Evolutionary conservation across 2,329 filamentous ascomycete genomes (phyloP), one percentile per base, ranked within the genome.

Genomic region (Achaetomium macrosporum): DNA sequence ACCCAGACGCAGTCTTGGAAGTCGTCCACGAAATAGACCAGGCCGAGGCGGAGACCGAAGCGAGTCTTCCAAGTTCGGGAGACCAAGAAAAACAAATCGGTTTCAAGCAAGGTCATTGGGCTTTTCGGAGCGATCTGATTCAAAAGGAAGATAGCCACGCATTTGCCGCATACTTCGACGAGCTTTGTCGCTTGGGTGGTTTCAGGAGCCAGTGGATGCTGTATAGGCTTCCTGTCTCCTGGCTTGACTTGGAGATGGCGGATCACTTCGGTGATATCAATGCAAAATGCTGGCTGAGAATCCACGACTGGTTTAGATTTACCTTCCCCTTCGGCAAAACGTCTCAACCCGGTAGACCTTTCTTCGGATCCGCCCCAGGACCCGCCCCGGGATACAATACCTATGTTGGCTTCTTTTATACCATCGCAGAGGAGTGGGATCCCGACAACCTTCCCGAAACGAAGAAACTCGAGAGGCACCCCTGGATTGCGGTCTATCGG

Each of bases 401-500:
- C 1, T 73, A 69, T 55, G 51, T 68, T 1, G 77, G 74, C 0
- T 60, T 82, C 6, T 82, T 81, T 59, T 79, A 78, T 58, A 79
- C 76, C 0, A 65, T 71, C 15, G 68, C 71, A 8, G 69, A 66
- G 12, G 61, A 65, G 1, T 73, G 70, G 69, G 64, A 71, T 39
- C 54, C 62, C 1, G 45, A 49, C 0, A 58, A 46, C 9, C 59
- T 56, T n/a, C 58, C 59, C 0, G 50, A 50, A 11, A 56, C 59
- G 1, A 42, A 51, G 2, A 57, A 59, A 15, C 62, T 58, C 9
- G 51, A 57, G 31, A 70, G 73, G 10, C 71, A 74, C 42, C 76
- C 79, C 0, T 83, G 79, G 78, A 57, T 82, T 33, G 76, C 68
- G 0, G 60, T 78, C 13, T 72, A 73, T 53, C 72, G 79, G 11